Base-by-base conservation (phyloP, 2,329 filamentous ascomycete genomes). In the Neofusicoccum cordaticola region DNA sequence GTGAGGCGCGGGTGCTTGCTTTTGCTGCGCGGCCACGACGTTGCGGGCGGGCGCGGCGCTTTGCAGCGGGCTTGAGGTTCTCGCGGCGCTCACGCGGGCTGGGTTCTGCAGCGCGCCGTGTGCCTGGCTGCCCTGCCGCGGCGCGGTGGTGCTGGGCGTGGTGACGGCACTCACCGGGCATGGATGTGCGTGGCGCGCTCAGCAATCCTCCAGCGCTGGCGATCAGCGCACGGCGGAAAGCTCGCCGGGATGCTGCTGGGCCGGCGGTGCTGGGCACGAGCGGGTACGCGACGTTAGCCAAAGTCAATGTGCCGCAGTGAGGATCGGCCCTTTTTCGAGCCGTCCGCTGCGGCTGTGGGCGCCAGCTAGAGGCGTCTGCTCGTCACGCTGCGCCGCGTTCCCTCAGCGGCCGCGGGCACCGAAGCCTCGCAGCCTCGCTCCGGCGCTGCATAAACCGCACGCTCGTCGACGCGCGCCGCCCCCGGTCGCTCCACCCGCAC, bases 401-500 rank as follows among this genome's bases (percentile, higher is more conserved):
- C 27, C 27, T 31, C 27, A 22, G 22, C 27, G 27, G 27, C 27
- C 27, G 6, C 27, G 27, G 27, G 27, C 27, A 31, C 27, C 6
- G 27, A 31, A 31, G 27, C 22, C 3, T 31, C 13, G n/a, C 47
- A 27, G 44, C 53, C 53, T 41, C 52, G 37, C 52, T 12, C 34
- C 15, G 5, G 51, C 57, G 45, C 42, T 37, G 44, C 58, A 51
- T 51, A 27, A 51, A 39, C 27, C 42, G 22, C 22, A 56, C 12
- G 13, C 8, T 9, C 48, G 15, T 13, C 48, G 45, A 7, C 13
- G 50, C 41, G 39, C 41, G 56, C 37, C 56, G 47, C 48, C 51
- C 60, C 62, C 62, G 41, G 62, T 22, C 62, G 51, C 62, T 63
- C 62, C 62, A 63, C 62, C 44, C 57, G 57, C 57, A 27, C 42